A percentile compares a stretch with the other conserved stretches of the same genome.
phyloP scores from a whole-genome alignment of 148 eudicot species.

The Diospyros lotus region DNA sequence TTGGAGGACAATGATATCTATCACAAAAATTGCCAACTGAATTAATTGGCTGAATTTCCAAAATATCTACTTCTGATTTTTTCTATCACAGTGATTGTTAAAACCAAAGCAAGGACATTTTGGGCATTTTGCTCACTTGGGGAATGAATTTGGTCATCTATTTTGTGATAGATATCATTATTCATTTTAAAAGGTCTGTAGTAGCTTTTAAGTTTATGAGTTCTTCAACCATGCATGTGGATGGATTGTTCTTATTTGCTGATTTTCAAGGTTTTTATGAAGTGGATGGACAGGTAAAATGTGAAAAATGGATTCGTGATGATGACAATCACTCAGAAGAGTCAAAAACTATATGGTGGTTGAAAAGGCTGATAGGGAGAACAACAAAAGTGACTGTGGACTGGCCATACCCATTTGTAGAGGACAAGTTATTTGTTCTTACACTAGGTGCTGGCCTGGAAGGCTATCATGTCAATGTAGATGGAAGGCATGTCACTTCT shows the following conservation, averaged over 20 bases:
- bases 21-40: no score
- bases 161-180: not conserved
- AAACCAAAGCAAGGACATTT: no score
- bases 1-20: no score
- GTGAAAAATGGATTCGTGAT: conserved; percentile 72
- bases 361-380: conserved; percentile 56
- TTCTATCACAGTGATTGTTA: no score
- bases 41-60: no score
- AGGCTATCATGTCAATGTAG: conserved; percentile 75
- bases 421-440: conserved; percentile 74
- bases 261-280: conserved; percentile 14
- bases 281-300: conserved; percentile 80
- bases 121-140: no score
- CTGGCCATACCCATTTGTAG: conserved; percentile 71
- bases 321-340: conserved; percentile 46
- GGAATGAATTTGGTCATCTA: no score
- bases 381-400: conserved; percentile 48
- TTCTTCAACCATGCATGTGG: not conserved
- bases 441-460: conserved; percentile 70
- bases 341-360: conserved; percentile 59
- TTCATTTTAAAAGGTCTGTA: not conserved
- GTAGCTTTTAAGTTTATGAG: not conserved
- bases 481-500: conserved; percentile 75
- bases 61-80: no score
- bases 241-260: not conserved